A percentile compares a stretch with the other conserved stretches of the same genome.
Evolutionary conservation across 495 filamentous ascomycete species (phyloP).

Genomic region (Aspergillus mulundensis): DNA sequence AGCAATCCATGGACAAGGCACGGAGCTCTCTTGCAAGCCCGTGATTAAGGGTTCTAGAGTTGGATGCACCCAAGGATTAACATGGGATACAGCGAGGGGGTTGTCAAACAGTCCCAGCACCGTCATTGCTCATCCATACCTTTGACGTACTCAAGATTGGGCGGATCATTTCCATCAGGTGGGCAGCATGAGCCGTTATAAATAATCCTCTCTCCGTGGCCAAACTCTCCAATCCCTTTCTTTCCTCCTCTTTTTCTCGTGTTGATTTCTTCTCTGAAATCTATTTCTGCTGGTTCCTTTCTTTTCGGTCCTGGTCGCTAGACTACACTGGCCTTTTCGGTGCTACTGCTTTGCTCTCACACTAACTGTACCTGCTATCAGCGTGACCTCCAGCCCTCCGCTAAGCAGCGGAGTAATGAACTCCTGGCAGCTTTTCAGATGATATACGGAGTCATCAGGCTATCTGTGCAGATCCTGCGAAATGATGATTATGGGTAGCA

Average conservation of each 20-base stretch:
- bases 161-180: slow-evolving; percentile 21
- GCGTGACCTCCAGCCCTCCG: background rate
- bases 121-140: slow-evolving; percentile 22
- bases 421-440: background rate
- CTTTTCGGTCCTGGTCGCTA: background rate
- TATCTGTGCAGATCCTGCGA: background rate
- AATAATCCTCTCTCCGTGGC: slow-evolving; percentile 24
- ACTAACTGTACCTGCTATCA: background rate
- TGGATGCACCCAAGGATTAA: slow-evolving; percentile 12
- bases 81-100: slow-evolving; percentile 9
- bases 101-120: slow-evolving; percentile 6
- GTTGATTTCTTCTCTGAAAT: background rate
- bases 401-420: background rate
- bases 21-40: slow-evolving; percentile 2
- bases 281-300: background rate
- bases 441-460: no score
- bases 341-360: background rate
- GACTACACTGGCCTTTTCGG: background rate
- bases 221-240: slow-evolving; percentile 9
- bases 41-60: background rate
- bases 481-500: background rate
- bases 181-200: slow-evolving; percentile 26
- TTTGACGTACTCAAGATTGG: slow-evolving; percentile 17
- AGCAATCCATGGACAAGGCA: slow-evolving; percentile 7
- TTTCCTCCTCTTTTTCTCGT: background rate